These are phyloP conservation scores for Trichomonas vaginalis DNA, from an alignment of 208 protist genomes.

Conservation along the genomic window DNA sequence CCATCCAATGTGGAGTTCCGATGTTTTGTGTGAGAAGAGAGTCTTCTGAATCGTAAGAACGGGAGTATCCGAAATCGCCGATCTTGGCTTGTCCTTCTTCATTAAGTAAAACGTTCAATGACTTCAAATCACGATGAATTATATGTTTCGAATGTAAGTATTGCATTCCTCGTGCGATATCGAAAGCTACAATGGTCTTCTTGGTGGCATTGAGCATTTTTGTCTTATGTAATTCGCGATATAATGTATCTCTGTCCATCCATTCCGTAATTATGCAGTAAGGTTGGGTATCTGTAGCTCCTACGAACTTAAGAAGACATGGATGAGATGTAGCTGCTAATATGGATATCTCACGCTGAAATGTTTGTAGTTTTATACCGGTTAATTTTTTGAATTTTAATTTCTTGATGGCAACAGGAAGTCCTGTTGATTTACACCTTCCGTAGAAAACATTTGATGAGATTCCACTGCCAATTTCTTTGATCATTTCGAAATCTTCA, in stretches of 20 bases:
- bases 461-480: not conserved
- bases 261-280: slow-evolving; percentile 15
- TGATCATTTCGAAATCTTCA: not conserved
- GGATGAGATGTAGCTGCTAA: not conserved
- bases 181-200: not conserved
- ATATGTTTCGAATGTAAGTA: slow-evolving; percentile 6
- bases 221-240: not conserved
- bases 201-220: not conserved
- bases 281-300: not conserved
- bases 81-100: not conserved
- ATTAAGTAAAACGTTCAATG: slow-evolving; percentile 7
- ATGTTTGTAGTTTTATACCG: not conserved
- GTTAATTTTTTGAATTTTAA: not conserved
- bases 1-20: slow-evolving; percentile 5
- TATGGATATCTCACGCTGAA: not conserved
- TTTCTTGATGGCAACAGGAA: not conserved
- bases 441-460: not conserved
- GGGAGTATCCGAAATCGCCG: not conserved
- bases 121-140: slow-evolving; percentile 10
- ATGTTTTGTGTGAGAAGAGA: not conserved
- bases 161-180: not conserved
- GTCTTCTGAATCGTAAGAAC: not conserved
- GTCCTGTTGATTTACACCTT: not conserved
- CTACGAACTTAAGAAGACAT: not conserved
- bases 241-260: not conserved